Evolutionary conservation across 2,329 filamentous ascomycete species (phyloP), one percentile per base, ranked within the genome.

Genomic region (Exserohilum turcica): DNA sequence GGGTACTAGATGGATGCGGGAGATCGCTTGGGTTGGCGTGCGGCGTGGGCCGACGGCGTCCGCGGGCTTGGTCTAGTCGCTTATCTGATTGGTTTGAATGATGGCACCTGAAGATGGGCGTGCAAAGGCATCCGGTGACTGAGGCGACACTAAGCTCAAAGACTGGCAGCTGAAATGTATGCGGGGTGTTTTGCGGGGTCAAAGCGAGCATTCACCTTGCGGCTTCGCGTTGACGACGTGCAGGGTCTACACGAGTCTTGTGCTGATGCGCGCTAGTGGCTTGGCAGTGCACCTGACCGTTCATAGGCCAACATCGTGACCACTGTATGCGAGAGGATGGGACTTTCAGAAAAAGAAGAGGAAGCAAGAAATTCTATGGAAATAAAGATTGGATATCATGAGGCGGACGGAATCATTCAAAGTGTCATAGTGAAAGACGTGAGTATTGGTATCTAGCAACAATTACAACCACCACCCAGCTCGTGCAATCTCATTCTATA

Each of bases 21-120:
- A 38, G 45, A 45, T 35, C 33, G 51, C 46, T 57, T 48, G 54
- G 45, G 38, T 46, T 43, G 51, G 46, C 40, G 51, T 57, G 54
- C 46, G 54, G 51, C 54, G 54, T 48, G 38, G 43, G 44, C 45
- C 29, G 31, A 44, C 21, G 46, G 48, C 52, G 48, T 53, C 32
- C 18, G 31, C 31, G 31, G 42, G 19, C 42, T 44, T 44, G 42
- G 21, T n/a, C 33, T 48, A 47, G 36, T 40, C 49, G 24, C n/a
- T 31, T 37, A 10, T 48, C 36, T 48, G 49, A 48, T 52, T 48
- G 49, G 49, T 28, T 40, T 52, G 35, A n/a, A 28, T n/a, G 48
- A 52, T 35, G 19, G 16, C 31, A 19, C 29, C 31, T 35, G 19
- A 24, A 33, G 10, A 44, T 32, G 31, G 32, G 48, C 36, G 43